phyloP scores from a whole-genome alignment of 768 basidiomycete species.

The Symmetrospora coprosmae region DNA sequence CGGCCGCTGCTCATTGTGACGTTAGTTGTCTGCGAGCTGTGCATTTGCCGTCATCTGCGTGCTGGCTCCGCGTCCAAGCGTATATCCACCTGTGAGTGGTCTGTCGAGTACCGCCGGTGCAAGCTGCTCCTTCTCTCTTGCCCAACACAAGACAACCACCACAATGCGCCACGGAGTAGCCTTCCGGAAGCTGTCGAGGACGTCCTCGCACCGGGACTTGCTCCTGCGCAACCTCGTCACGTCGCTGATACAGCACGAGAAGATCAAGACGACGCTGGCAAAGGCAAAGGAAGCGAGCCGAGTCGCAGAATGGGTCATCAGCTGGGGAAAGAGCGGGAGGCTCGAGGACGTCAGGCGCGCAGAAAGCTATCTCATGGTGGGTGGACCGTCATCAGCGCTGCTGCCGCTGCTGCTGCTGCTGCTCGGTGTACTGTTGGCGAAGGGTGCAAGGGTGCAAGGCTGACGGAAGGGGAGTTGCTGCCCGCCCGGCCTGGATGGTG shows the following conservation, averaged over 20 bases:
- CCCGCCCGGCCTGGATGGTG: no score
- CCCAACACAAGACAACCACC: neutral
- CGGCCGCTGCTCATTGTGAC: no score
- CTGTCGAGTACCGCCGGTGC: no score
- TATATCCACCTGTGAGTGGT: no score
- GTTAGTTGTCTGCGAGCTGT: no score
- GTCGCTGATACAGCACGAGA: conserved; percentile 83
- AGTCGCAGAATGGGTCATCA: conserved; percentile 90
- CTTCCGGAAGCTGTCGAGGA: conserved; percentile 19
- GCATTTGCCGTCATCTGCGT: no score
- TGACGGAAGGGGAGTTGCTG: no score
- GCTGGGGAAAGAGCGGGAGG: conserved; percentile 72
- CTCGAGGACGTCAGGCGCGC: conserved; percentile 57
- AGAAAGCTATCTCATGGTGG: conserved; percentile 57
- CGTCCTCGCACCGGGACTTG: conserved; percentile 59
- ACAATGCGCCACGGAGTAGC: conserved; percentile 20
- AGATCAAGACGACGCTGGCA: conserved; percentile 85
- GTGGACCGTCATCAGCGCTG: conserved; percentile 18
- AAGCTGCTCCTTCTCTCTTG: neutral
- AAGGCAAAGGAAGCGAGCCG: conserved; percentile 86
- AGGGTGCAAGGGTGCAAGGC: no score
- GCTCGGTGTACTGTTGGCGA: neutral
- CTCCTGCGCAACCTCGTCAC: conserved; percentile 92
- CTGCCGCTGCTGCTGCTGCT: neutral
- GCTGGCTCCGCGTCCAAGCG: no score